phyloP scores from a whole-genome alignment of 2,329 filamentous ascomycete species.

The Teratosphaeriaceae sp. region DNA sequence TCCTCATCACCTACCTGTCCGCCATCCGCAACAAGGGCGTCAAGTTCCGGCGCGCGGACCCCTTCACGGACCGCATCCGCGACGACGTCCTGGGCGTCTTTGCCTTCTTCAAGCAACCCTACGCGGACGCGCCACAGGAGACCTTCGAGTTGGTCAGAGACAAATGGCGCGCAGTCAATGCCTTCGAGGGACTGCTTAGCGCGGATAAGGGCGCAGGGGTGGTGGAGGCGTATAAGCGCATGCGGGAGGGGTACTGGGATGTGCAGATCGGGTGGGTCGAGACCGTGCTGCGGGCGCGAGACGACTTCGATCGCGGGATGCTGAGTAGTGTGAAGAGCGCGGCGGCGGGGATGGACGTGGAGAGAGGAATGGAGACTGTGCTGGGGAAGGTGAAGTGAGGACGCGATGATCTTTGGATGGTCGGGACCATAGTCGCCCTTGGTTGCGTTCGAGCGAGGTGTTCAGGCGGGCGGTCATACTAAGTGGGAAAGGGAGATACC shows the following conservation, averaged over 20 bases:
- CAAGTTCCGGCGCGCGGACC: constrained; percentile 79
- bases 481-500: not conserved
- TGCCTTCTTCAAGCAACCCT: constrained; percentile 63
- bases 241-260: constrained; percentile 89
- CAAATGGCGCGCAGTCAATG: constrained; percentile 87
- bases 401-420: not conserved
- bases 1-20: constrained; percentile 78
- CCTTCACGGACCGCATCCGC: constrained; percentile 87
- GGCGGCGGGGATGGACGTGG: constrained; percentile 78
- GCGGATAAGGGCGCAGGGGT: constrained; percentile 66
- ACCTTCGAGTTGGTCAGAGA: constrained; percentile 73
- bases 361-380: constrained; percentile 79
- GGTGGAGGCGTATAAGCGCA: constrained; percentile 69
- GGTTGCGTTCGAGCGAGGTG: not conserved
- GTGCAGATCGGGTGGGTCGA: constrained; percentile 94
- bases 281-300: constrained; percentile 73
- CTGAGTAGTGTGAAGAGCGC: constrained; percentile 79
- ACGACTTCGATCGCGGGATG: constrained; percentile 92
- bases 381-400: constrained; percentile 68
- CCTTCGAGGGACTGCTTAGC: constrained; percentile 70
- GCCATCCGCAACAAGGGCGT: constrained; percentile 83
- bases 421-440: not conserved
- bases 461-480: not conserved
- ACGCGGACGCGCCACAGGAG: constrained; percentile 48
- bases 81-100: constrained; percentile 89